Evolutionary conservation across 2,329 filamentous ascomycete genomes (phyloP), one percentile per base, ranked within the genome.

Genomic region (Escovopsis sp.): DNA sequence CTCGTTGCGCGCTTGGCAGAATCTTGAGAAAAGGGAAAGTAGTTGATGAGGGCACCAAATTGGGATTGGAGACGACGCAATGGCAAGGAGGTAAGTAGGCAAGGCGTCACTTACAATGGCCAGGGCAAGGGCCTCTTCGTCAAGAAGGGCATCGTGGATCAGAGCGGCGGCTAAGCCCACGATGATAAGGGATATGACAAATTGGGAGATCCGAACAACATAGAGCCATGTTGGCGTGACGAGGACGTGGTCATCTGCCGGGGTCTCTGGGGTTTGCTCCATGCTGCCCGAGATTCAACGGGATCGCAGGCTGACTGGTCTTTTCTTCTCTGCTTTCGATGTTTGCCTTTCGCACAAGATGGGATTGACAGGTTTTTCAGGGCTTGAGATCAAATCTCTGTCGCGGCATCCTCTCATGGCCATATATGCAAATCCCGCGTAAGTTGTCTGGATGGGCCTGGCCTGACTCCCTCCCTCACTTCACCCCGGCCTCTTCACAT

Each of bases 201-300:
- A 49, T 45, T 70, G 66, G 33, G 60, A 46, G 13, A 58, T 55
- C 9, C 66, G 64, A 20, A 66, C 39, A 14, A 58, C 56, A 24
- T 62, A 51, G n/a, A 71, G 50, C 66, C 67, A 70, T 14, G 52
- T 41, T 8, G 68, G 66, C 16, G 65, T 61, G 30, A 54, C 47
- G 43, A 70, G 60, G 43, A 69, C 49, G 42, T 61, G 50, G 14
- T 43, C 45, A 25, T 41, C 12, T 11, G 31, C 27, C 1, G 15
- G 24, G 6, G 16, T 36, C 15, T 37, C 37, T 46, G 50, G 39
- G 45, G 48, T 13, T 43, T 52, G 47, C 24, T 52, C 47, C 49
- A 53, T 54, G 12, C 24, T 38, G 27, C 11, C 25, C 8, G 11
- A 11, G 27, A 9, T 6, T 30, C 27, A 7, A 30, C 27, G 6